A percentile compares a stretch with the other conserved stretches of the same genome.
phyloP scores from a whole-genome alignment of 129 eudicot species.

The Chrysanthemum seticuspe region DNA sequence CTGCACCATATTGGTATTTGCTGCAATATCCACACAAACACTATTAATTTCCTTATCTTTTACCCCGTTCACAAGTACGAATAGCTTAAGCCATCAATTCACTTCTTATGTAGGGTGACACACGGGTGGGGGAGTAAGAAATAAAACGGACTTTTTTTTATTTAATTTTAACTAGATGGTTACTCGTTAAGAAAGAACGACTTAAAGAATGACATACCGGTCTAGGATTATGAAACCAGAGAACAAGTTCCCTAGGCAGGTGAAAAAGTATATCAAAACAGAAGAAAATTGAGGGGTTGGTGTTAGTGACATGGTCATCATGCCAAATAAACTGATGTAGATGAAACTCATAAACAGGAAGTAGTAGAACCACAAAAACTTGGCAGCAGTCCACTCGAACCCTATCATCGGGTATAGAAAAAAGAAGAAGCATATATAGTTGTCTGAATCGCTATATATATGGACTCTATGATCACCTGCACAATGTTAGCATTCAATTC shows the following conservation, averaged over 20 bases:
- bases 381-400: constrained; percentile 36
- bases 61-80: too few relatives aligned
- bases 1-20: constrained; percentile 20
- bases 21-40: constrained; percentile 1
- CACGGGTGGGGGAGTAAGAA: too few relatives aligned
- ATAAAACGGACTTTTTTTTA: too few relatives aligned
- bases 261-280: constrained; percentile 32
- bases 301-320: constrained; percentile 40
- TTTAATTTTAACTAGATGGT: background rate
- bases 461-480: constrained; percentile 45
- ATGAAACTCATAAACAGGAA: constrained; percentile 33
- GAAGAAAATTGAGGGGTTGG: constrained; percentile 39
- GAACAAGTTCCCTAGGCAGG: constrained; percentile 44
- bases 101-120: too few relatives aligned
- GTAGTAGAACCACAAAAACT: constrained; percentile 38
- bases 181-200: background rate
- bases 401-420: constrained; percentile 38
- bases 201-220: constrained; percentile 25
- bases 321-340: constrained; percentile 38
- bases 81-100: too few relatives aligned
- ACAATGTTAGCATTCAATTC: constrained; percentile 17
- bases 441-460: constrained; percentile 36
- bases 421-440: constrained; percentile 20
- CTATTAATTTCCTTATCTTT: too few relatives aligned
- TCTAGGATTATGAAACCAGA: constrained; percentile 36